Evolutionary conservation across 768 basidiomycete genomes (phyloP), one percentile per base, ranked within the genome.

Genomic region (Tricholoma hemisulphureum): DNA sequence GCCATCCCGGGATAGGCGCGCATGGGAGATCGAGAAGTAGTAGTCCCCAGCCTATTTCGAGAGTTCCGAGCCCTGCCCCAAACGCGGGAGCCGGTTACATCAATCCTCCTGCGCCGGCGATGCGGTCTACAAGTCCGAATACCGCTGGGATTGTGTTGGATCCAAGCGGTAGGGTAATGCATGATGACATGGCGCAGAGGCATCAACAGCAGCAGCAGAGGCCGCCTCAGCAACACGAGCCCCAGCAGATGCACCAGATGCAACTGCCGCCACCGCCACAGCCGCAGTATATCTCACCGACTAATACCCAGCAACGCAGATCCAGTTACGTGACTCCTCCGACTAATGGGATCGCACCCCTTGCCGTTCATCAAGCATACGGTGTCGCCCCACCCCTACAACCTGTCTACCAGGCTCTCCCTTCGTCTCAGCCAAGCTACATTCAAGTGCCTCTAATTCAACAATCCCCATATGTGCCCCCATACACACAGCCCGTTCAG

Each of bases 81-180:
- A 64, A 67, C n/a, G 66, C 65, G 18, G 65, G 74, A 43, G 75
- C 69, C 51, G 77, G 67, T 50, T 77, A 73, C 56, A 79, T 80
- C 29, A 67, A 63, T 46, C 65, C 76, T 23, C 78, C 76, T 31
- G 58, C 69, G 13, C 66, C 71, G 45, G 70, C 76, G 65, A 61
- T 75, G 37, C 82, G 88, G 1, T 79, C 87, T n/a, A 78, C 87
- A 13, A 91, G 88, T 57, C 88, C 88, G 28, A 92, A 89, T 57
- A 78, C 79, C n/a, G 80, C 92, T 3, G 93, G 95, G 3, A 95
- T 96, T 58, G 81, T 85, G 2, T 76, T 96, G 2, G 93, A 93
- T 61, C 86, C 88, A 0, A 83, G 77, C 57, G 95, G 94, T 7
- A 81, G 86, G 13, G 95, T 96, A 5, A 76, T 88, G 32, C 84